Base-by-base conservation (phyloP, 177 flowering plant genomes). In the Vitis hybrid region DNA sequence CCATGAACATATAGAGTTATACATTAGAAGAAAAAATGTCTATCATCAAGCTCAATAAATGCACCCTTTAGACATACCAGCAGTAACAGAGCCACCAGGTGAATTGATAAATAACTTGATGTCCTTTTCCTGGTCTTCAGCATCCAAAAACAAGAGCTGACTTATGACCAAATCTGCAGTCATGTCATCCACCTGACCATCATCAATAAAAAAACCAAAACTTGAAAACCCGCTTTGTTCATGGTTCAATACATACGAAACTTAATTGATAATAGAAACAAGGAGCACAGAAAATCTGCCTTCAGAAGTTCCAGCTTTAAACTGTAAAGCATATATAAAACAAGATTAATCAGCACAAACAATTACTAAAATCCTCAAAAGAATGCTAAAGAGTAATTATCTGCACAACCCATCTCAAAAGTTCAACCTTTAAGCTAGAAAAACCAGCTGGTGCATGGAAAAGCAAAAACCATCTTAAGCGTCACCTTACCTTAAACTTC, bases 31-130 rank as follows among this genome's bases (percentile, higher is more conserved):
- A 7, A 7, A 39, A 39, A 7, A 39, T 5, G 45, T 5, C 39
- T 4, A 7, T 39, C 45, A 39, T 39, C 45, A 39, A 39, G 8
- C 45, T 39, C 45, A 39, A 39, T 39, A 39, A 39, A 39, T 39
- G 45, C 9, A 6, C 45, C 45, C 8, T 39, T 39, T 10, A 70
- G n/a, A 55, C 75, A 60, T 85, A 91, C 94, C 97, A 60, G 91
- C 87, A 65, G 90, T 86, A 50, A 87, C 80, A 61, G 97, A 90
- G 50, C 99, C 99, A 80, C 99, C 98, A 52, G 99, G 94, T 12
- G 94, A 90, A 81, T 91, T 90, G 39, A 95, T 95, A 73, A 93
- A 87, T 81, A 95, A 68, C 59, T 79, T 90, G 67, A 95, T 95
- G 66, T 93, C 99, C 61, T 88, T 90, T 53, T 71, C 77, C 14